Evolutionary conservation across 306 rosid species (phyloP), one percentile per base, ranked within the genome.

Genomic region (Cucurbita pepo): DNA sequence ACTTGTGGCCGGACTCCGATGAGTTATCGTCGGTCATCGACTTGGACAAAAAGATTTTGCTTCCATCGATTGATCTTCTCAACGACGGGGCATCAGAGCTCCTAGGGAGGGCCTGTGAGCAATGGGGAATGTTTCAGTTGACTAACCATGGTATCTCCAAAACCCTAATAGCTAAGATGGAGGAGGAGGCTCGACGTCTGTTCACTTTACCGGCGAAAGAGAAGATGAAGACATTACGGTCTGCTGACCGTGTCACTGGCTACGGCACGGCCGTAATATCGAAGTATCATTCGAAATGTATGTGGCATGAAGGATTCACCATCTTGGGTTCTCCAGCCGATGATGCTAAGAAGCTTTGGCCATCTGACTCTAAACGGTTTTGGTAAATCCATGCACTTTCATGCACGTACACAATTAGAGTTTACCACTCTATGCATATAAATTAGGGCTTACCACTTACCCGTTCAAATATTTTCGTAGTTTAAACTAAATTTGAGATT

Each of bases 291-390:
- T 13, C 75, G 4, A 85, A 82, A 78, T 45, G 48, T 0, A 54
- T 87, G 82, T 87, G 88, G 88, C 73, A 84, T 22, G 90, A 89
- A 79, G 81, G 81, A 1, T 83, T 83, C 81, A 22, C 84, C 2
- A 69, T 85, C 19, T 18, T 67, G 11, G 87, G 83, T 8, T 81
- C 88, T 21, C 83, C 82, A 2, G 4, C 10, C 16, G 79, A 85
- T 38, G 80, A 87, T 62, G 82, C 79, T 30, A 12, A 78, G 53
- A 72, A 79, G 38, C 87, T 89, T 37, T 89, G 96, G 90, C 87
- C 88, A 7, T 64, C 73, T 34, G 76, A 79, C 53, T 77, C 50
- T 52, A 14, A 61, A 19, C 55, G 8, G 22, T 87, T 85, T 84
- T 83, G 91, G 90, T 85, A 86, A 1, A 25, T 25, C 25, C 25